Evolutionary conservation across 441 rosid genomes (phyloP), one percentile per base, ranked within the genome.

Genomic region (Oxalis stricta): DNA sequence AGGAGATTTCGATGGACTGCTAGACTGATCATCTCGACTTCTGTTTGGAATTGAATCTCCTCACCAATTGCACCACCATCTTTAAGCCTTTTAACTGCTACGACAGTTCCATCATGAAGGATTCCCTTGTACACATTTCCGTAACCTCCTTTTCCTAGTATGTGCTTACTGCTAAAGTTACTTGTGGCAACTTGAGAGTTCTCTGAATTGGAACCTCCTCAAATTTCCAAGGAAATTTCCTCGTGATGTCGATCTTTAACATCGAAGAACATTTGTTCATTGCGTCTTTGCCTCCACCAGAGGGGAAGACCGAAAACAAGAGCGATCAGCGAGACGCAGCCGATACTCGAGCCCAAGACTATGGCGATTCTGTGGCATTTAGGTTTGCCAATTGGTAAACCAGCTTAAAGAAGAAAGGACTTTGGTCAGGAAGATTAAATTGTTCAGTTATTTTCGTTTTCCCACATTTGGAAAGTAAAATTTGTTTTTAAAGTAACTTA

Each of bases 1-100:
- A 84, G 94, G 54, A 89, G 85, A 65, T 84, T 89, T 7, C 97
- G 73, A 28, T 84, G 97, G 31, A 89, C 95, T 1, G 97, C 97
- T 56, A 89, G 65, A 76, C 95, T 84, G 65, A 88, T 88, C 91
- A 88, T 82, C 71, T 88, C 95, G 33, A 88, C 87, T 65, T 88
- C 97, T 1, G 97, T 88, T 59, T 84, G 95, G 73, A 88, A 84
- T 52, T 88, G 97, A 37, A 79, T 73, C 73, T 84, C 85, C 28
- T 94, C 97, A 16, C 97, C 95, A 14, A 59, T 63, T 18, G 91
- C 80, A 58, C 70, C 78, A 13, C 84, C 95, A 46, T 88, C 97
- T 61, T 71, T 84, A 48, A 88, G 82, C 70, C 95, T 73, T 73
- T 88, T 88, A 50, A 88, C 84, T 2, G 95, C 97, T 12, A 84